These are phyloP conservation scores for Clohesyomyces aquaticus DNA, from an alignment of 495 filamentous ascomycete genomes.

Conservation along the genomic window DNA sequence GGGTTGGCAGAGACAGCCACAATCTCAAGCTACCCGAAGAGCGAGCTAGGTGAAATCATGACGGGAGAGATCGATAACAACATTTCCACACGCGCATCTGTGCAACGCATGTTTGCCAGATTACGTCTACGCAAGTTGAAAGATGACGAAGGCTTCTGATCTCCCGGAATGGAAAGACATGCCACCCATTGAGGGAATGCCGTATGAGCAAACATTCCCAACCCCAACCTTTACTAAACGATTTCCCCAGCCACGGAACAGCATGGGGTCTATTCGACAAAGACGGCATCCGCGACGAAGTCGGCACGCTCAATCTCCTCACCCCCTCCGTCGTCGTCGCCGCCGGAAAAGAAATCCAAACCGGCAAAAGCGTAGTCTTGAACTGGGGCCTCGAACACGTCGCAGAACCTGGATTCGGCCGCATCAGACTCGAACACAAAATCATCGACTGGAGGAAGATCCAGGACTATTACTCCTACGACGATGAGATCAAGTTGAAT, in stretches of 20 bases:
- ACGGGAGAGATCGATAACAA: too few species aligned
- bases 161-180: neutral
- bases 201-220: neutral
- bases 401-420: slow-evolving; percentile 5
- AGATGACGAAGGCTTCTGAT: neutral
- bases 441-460: slow-evolving; percentile 5
- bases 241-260: neutral
- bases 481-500: slow-evolving; percentile 26
- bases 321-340: slow-evolving; percentile 39
- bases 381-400: slow-evolving; percentile 20
- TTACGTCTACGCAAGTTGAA: neutral
- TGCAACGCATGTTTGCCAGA: neutral
- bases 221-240: neutral
- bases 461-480: slow-evolving; percentile 7
- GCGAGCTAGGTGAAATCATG: too few species aligned
- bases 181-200: neutral
- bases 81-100: too few species aligned
- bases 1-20: too few species aligned
- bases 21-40: too few species aligned
- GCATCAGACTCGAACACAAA: slow-evolving; percentile 8
- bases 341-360: slow-evolving; percentile 32
- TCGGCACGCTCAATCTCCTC: slow-evolving; percentile 40
- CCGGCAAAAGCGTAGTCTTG: neutral
- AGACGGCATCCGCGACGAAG: slow-evolving; percentile 19
- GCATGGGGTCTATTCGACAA: neutral